Evolutionary conservation across 306 rosid genomes (phyloP), one percentile per base, ranked within the genome.

Genomic region (Vigna hirtella): DNA sequence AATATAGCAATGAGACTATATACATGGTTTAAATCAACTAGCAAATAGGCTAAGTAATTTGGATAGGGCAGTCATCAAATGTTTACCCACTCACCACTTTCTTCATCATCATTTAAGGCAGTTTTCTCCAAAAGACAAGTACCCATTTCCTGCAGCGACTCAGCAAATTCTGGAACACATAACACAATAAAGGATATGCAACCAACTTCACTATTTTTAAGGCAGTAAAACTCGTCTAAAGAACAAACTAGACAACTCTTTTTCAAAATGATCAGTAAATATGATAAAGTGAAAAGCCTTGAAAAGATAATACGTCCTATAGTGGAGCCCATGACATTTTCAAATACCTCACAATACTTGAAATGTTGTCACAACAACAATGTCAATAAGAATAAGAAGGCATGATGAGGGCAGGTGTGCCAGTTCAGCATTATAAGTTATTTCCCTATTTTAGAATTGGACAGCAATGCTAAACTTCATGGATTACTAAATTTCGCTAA

Each of bases 81-180:
- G 77, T 77, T 76, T 82, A 74, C 74, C 70, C 82, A 85, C 87
- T 86, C 86, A 87, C 97, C 88, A 58, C 87, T 88, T 73, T 87
- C 89, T 78, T 80, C 87, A 77, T 86, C 87, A 55, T 91, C 88
- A 68, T 87, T 78, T 66, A 86, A 62, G 58, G 88, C 30, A 36
- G 89, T 84, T 85, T 91, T 89, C 83, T 89, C 91, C 72, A 88
- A 48, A 34, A 93, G 83, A 89, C 96, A 91, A 70, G 83, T 36
- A 55, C 98, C 98, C 98, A 93, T 89, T 87, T 93, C 97, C 77
- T 70, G 86, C 82, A 93, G 80, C 5, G 98, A 93, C 88, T 93
- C 93, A 0, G 98, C 89, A 84, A 93, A 93, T 76, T 93, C 98
- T 93, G 93, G 71, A 86, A 83, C 72, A 77, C 47, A n/a, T 26